Evolutionary conservation across 2,329 filamentous ascomycete genomes (phyloP), one percentile per base, ranked within the genome.

Genomic region (Fusarium sp.): DNA sequence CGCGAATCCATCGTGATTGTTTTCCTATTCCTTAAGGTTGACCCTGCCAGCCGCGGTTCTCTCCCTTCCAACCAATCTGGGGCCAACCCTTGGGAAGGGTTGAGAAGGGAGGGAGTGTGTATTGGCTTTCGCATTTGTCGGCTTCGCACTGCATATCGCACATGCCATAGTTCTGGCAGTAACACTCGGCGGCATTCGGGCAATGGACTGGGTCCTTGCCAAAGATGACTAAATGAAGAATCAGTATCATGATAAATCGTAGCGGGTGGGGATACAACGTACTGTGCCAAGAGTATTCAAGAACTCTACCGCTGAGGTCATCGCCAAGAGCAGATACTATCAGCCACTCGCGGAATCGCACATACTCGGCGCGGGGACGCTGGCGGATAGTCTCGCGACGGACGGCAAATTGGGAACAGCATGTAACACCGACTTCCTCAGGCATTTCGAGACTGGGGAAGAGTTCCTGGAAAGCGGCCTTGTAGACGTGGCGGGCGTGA

Each of bases 201-300:
- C 90, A 92, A 70, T 90, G 84, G 2, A 90, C 83, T 9, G 84
- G 76, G 25, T 84, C 78, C 68, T 87, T 86, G 55, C 86, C 86
- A 71, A 89, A 89, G 13, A 89, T 87, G 66, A 89, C 86, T 88
- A 50, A 49, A 47, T 20, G n/a, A 30, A 20, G 11, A 14, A 47
- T 76, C 40, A 76, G 73, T 37, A 34, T 59, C 8, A 28, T 14
- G 2, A 21, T 2, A 16, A 13, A 21, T 3, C 12, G 14, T 3
- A 5, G 40, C 9, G 7, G 4, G 12, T 41, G 8, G 20, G 8
- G 20, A n/a, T 30, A 16, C 5, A 82, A 86, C 76, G 84, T 82
- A 76, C 88, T 83, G 75, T 91, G 89, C 89, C 89, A 92, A 20
- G 89, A 77, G 71, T 89, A 91, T 74, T 91, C 89, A 75, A 90